phyloP scores from a whole-genome alignment of 208 protist species.

The Acanthamoeba lenticulata region DNA sequence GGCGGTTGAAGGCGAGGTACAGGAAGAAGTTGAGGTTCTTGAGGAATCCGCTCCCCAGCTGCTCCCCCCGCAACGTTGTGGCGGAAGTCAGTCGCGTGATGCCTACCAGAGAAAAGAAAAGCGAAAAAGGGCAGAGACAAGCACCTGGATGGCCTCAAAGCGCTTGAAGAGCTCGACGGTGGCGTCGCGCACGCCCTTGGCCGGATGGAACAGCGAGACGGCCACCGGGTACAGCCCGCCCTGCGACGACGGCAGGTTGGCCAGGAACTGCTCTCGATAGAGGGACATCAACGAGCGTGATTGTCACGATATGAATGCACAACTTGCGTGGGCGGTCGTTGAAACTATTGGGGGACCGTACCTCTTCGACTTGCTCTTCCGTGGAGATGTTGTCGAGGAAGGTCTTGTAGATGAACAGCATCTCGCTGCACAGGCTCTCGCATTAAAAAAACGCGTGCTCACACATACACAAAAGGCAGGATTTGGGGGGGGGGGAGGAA shows the following conservation, averaged over 20 bases:
- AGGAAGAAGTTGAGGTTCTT: slow-evolving; percentile 67
- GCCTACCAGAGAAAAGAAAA: neutral
- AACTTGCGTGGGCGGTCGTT: neutral
- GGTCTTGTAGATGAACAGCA: slow-evolving; percentile 29
- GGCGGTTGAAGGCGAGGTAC: slow-evolving; percentile 62
- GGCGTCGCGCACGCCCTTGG: slow-evolving; percentile 71
- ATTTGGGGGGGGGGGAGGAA: neutral
- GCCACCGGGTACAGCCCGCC: slow-evolving; percentile 80
- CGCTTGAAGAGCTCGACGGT: slow-evolving; percentile 76
- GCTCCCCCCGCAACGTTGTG: neutral
- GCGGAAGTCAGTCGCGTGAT: neutral
- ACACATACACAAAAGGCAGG: neutral
- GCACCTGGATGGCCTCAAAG: slow-evolving; percentile 73
- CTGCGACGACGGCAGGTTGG: slow-evolving; percentile 77
- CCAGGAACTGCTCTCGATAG: slow-evolving; percentile 76
- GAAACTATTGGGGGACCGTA: neutral
- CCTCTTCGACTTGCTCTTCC: slow-evolving; percentile 44
- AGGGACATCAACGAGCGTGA: no score
- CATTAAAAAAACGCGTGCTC: no score
- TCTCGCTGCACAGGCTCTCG: slow-evolving; percentile 1
- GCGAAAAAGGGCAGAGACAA: slow-evolving; percentile 18
- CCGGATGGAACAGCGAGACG: slow-evolving; percentile 76
- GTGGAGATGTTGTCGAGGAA: slow-evolving; percentile 38
- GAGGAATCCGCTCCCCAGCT: slow-evolving; percentile 41
- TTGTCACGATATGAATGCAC: neutral